These are phyloP conservation scores for Penicillium paneum DNA, from an alignment of 2,329 filamentous ascomycete genomes.

Conservation along the genomic window DNA sequence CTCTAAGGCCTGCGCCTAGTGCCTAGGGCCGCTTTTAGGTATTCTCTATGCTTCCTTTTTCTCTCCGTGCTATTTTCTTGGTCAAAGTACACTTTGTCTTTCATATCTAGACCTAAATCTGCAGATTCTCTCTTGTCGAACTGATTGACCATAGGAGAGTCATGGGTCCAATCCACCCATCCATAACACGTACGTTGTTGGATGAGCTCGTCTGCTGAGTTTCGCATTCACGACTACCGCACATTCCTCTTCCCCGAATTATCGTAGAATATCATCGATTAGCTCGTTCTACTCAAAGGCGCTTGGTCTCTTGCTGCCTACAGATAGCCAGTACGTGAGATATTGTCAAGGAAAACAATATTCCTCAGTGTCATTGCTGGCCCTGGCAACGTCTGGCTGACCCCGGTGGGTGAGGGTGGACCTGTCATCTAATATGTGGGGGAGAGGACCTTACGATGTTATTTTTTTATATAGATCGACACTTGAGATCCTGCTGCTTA, in stretches of 20 bases:
- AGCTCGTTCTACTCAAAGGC: not conserved
- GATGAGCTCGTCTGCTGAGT: not conserved
- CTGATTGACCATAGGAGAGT: not conserved
- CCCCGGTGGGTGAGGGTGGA: no score
- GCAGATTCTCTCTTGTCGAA: not conserved
- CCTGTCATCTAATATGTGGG: no score
- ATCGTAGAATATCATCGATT: not conserved
- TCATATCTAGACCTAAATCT: not conserved
- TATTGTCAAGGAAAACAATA: no score
- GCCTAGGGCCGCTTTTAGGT: not conserved
- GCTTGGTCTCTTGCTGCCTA: not conserved
- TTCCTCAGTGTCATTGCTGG: no score
- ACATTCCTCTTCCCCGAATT: no score
- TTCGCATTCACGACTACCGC: no score
- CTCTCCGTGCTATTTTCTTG: not conserved
- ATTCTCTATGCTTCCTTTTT: not conserved
- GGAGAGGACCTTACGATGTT: no score
- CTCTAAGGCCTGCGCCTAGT: not conserved
- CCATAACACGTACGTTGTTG: not conserved
- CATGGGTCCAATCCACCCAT: not conserved
- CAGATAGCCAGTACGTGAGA: no score
- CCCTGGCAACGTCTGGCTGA: no score
- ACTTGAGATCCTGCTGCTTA: no score
- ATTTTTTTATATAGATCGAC: no score
- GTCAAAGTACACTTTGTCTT: not conserved